Evolutionary conservation across 2,329 filamentous ascomycete species (phyloP), one percentile per base, ranked within the genome.

Genomic region (Alternaria arborescens): DNA sequence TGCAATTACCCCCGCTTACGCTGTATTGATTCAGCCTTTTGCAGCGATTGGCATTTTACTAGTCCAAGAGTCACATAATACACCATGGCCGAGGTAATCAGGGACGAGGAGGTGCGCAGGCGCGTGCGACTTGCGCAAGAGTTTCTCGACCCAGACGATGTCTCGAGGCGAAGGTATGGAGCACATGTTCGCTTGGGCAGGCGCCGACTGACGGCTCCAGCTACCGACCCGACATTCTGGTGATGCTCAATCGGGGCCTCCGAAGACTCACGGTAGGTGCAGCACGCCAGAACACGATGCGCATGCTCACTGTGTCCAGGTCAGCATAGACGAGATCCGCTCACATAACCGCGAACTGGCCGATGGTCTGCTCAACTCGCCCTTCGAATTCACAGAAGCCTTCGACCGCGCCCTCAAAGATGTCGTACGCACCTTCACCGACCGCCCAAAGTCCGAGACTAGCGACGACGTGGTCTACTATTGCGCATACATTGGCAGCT

Each of bases 401-500:
- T 98, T 99, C 81, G 92, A 99, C 77, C 86, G 88, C 68, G 95
- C 94, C 1, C 86, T 99, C 63, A 97, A 95, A 76, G 89, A 95
- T 66, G 91, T 97, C 53, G 89, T 98, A 65, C 87, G 90, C 74
- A 91, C 93, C 3, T 83, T 97, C 32, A 89, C 90, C 11, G 88
- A 91, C 71, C 88, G 91, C 41, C 88, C 92, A 3, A 86, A 90
- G 3, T 89, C 90, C 69, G 92, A 97, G 78, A 89, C 88, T 1
- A 86, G 88, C 43, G 88, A 91, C 30, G 94, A 97, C 77, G 88
- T 89, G 63, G 80, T 85, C 71, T 99, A 97, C 82, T 98, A 99
- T 78, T 97, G 95, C 75, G 95, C 95, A n/a, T 98, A 92, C 82
- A 88, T 94, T 56, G 95, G 95, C 67, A 97, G 93, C 76, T 99